Percentiles rank a stretch among this genome's conserved stretches.
phyloP scores from a whole-genome alignment of 331 rosid genomes.

The Spiraea crenata region DNA sequence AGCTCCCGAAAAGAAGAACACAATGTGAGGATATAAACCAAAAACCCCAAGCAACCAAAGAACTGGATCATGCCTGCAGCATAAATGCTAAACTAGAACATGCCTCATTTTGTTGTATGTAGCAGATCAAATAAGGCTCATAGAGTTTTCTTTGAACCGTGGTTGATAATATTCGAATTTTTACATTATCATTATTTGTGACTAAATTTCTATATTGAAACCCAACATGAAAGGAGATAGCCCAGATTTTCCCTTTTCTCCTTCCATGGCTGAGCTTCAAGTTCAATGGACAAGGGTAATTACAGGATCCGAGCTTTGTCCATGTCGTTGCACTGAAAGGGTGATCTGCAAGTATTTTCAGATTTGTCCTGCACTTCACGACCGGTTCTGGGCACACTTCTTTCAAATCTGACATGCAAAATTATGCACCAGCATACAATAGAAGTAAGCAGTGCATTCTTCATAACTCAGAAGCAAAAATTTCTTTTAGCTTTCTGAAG shows the following conservation, averaged over 20 bases:
- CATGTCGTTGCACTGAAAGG: neutral
- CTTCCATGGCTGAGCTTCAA: neutral
- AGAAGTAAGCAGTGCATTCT: neutral
- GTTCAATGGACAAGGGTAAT: neutral
- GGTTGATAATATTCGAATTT: no score
- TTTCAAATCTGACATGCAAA: neutral
- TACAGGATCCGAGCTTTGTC: neutral
- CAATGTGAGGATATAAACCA: no score
- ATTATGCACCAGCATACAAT: slow-evolving; percentile 3
- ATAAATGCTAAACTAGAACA: neutral
- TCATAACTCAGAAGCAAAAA: neutral
- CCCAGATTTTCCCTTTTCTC: neutral
- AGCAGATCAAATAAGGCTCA: neutral
- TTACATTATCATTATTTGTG: no score
- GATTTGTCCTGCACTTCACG: neutral
- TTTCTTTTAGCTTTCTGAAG: neutral
- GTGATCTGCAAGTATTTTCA: neutral
- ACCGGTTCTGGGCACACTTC: neutral
- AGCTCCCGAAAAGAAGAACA: no score
- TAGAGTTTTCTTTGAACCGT: neutral
- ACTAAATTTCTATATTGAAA: neutral
- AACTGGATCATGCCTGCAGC: neutral
- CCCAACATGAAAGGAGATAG: neutral
- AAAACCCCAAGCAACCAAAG: no score
- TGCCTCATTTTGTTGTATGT: neutral